Base-by-base conservation (phyloP, 495 filamentous ascomycete species). In the Paragyromitra xinjiangensis region DNA sequence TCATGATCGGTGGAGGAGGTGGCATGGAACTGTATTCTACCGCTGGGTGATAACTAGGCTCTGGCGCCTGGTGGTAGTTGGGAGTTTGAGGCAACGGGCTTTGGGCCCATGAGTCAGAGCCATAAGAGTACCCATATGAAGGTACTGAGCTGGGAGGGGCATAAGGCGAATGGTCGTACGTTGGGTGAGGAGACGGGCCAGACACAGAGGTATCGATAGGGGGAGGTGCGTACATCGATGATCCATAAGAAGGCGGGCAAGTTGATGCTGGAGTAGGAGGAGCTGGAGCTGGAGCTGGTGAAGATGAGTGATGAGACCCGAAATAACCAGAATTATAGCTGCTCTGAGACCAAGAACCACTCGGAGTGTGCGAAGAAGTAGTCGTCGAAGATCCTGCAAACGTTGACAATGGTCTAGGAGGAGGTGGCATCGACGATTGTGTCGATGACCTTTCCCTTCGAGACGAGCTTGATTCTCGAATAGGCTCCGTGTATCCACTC, bases 191-290 rank as follows among this genome's bases (percentile, higher is more conserved):
- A 40, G 79, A 67, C 39, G 69, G 55, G 0, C 59, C 34, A 22
- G 34, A 26, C 6, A 59, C 50, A 61, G 77, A 79, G 29, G 79
- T 81, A 51, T 81, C 67, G 44, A 81, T 44, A 3, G 80, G 80
- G 40, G 80, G 80, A 65, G 80, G 80, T 34, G 80, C 59, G 65
- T 81, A 81, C 66, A 81, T 73, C 24, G 80, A 81, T 22, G 75
- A 78, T 8, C 61, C 53, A 19, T 79, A 79, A 8, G 69, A 64
- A 53, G 80, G 80, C 50, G 80, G 80, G 64, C 80, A 81, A 19
- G 80, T 81, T 11, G 75, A 71, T 11, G 79, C 66, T 34, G 79
- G 80, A 24, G 70, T 71, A 8, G 80, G 80, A 3, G 79, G 45
- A n/a, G 66, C 61, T 29, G 69, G 45, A n/a, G 66, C 61, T 29